A percentile compares a stretch with the other conserved stretches of the same genome.
Evolutionary conservation across 2,329 filamentous ascomycete species (phyloP).

Genomic region (Penicillium sp.): DNA sequence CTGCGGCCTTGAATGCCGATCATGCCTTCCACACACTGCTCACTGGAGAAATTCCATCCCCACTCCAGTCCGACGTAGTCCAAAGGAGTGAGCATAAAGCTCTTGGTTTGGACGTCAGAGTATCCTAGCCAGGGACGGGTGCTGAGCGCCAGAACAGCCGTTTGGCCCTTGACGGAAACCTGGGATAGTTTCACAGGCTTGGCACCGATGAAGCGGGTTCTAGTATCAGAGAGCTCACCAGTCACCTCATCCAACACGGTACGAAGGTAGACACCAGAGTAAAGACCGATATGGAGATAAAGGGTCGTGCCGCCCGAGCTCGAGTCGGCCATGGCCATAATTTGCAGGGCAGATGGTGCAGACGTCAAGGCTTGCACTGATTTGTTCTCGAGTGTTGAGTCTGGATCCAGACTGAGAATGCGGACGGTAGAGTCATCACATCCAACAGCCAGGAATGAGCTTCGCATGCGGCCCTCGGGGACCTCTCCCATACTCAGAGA

Average conservation of each 20-base stretch:
- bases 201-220: constrained; percentile 89
- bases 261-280: constrained; percentile 92
- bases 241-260: constrained; percentile 94
- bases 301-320: constrained; percentile 83
- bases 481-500: constrained; percentile 92
- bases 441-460: constrained; percentile 91
- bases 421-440: constrained; percentile 96
- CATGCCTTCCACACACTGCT: constrained; percentile 90
- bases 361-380: constrained; percentile 92
- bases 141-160: constrained; percentile 84
- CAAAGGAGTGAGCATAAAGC: constrained; percentile 88
- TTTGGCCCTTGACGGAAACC: constrained; percentile 81
- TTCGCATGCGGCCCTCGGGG: constrained; percentile 82
- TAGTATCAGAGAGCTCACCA: constrained; percentile 90
- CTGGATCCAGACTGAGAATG: constrained; percentile 84
- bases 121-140: constrained; percentile 97
- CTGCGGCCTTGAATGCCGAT: constrained; percentile 90
- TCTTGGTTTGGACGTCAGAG: constrained; percentile 79
- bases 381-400: constrained; percentile 87
- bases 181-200: constrained; percentile 87
- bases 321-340: constrained; percentile 95
- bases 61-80: constrained; percentile 87
- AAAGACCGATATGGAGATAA: constrained; percentile 92
- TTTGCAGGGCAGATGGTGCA: constrained; percentile 80
- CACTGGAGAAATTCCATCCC: constrained; percentile 94